A percentile compares a stretch with the other conserved stretches of the same genome.
Evolutionary conservation across 768 basidiomycete species (phyloP).

Genomic region (Leccinum barrowsii): DNA sequence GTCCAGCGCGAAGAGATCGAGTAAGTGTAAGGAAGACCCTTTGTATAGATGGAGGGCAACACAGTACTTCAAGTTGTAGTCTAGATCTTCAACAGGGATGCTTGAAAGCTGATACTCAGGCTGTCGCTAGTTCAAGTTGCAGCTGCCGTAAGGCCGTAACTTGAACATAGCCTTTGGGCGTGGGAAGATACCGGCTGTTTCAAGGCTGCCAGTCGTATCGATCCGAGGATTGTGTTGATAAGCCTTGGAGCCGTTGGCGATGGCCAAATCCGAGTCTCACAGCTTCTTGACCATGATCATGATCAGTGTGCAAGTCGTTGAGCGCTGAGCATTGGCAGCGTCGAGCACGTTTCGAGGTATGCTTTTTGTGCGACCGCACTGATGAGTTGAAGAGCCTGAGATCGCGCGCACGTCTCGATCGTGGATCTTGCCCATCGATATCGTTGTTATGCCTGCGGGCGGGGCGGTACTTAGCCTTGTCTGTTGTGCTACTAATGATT

Average conservation of each 20-base stretch:
- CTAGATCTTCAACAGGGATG: too few relatives aligned
- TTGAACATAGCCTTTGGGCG: background rate
- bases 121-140: too few relatives aligned
- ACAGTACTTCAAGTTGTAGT: background rate
- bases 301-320: conserved; percentile 13
- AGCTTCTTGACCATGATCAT: conserved; percentile 21
- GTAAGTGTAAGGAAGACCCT: background rate
- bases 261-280: background rate
- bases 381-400: background rate
- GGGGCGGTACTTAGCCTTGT: background rate
- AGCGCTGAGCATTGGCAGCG: background rate
- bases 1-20: background rate
- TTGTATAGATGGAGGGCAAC: background rate
- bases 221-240: conserved; percentile 26
- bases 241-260: conserved; percentile 12
- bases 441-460: background rate
- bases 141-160: background rate
- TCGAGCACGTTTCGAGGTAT: conserved; percentile 13
- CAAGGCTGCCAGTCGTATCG: conserved; percentile 17
- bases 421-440: background rate
- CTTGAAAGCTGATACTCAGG: too few relatives aligned
- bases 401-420: background rate
- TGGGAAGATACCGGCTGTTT: conserved; percentile 3
- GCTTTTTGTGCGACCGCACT: conserved; percentile 3
- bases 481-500: background rate